Evolutionary conservation across 2,329 filamentous ascomycete species (phyloP), one percentile per base, ranked within the genome.

Genomic region (Trichoderma brevicompactum): DNA sequence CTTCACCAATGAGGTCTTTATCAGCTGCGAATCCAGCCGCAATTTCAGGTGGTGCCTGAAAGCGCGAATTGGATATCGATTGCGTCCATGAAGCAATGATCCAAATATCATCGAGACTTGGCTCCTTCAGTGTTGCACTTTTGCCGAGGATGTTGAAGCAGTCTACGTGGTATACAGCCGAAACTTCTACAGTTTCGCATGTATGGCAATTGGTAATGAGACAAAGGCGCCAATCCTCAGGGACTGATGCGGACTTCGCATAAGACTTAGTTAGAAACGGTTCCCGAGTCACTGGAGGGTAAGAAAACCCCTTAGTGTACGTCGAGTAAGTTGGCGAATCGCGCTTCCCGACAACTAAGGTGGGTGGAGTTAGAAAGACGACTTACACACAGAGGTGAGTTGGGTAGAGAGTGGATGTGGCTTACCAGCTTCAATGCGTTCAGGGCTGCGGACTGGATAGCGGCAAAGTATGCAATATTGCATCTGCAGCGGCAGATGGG

Each of bases 381-480:
- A 9, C 52, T 32, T 19, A 13, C 12, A 41, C 13, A 19, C 23
- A 13, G n/a, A 55, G 28, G 15, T 17, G n/a, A 7, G n/a, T 5
- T 4, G 12, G 3, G 12, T n/a, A n/a, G 15, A 23, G 54, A 9
- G 23, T 28, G 23, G 23, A 28, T 28, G 23, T 28, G 5, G 34
- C 56, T 46, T 17, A 60, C 56, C 56, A 36, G 56, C 56, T 12
- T 15, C 56, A 38, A 60, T 36, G 17, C 2, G 34, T 36, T 61
- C 43, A 1, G 5, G n/a, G 8, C 19, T 13, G 3, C 5, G 19
- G n/a, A 61, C 12, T n/a, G 38, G 32, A 34, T 36, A 63, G 23
- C 38, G 48, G 19, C 48, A 63, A n/a, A 63, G 40, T 36, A 54
- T 43, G 48, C 49, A 63, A 38, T 54, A 53, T 9, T 48, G 19